Base-by-base conservation (phyloP, 768 basidiomycete species). In the Multifurca ochricompacta region DNA sequence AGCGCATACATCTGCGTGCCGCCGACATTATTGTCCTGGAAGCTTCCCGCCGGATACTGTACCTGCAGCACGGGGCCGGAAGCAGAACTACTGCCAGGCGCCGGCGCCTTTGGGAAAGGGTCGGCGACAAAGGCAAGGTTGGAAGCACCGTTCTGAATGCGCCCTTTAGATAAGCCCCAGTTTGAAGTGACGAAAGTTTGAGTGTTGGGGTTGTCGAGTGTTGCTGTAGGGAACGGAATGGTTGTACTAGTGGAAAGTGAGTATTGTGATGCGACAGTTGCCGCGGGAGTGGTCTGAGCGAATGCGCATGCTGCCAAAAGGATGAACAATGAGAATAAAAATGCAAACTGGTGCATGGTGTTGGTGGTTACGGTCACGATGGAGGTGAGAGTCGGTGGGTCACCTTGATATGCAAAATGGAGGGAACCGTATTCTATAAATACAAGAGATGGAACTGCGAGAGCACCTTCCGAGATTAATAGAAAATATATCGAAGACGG, bases 1-100 rank as follows among this genome's bases (percentile, higher is more conserved):
- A 84, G 66, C 59, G 78, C 76, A 62, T 77, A 80, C 59, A 85
- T 80, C 62, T 90, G 85, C 27, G 77, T 72, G 2, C 87, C 87
- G 43, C 85, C 81, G 6, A 0, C 7, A 13, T 76, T 76, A 48
- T 73, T 69, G 61, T 78, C 75, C 9, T 77, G 78, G 68, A 77
- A 86, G 63, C 76, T 78, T 11, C 78, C 80, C 31, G 70, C 70
- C 2, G 81, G 77, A 62, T 89, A 89, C 1, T 79, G 83, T 13
- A 83, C 79, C 64, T 77, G 75, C 21, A 87, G 72, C 7, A 75
- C 76, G 4, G 74, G 68, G 11, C 62, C 58, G 25, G 66, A 59
- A 4, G 71, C 65, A 7, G 68, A 62, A 37, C 63, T 65, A 47
- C 34, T 35, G 39, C 61, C 42, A 23, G 75, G 69, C 1, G 68